Evolutionary conservation across 495 filamentous ascomycete genomes (phyloP).

Genomic region (Cercophora scortea): DNA sequence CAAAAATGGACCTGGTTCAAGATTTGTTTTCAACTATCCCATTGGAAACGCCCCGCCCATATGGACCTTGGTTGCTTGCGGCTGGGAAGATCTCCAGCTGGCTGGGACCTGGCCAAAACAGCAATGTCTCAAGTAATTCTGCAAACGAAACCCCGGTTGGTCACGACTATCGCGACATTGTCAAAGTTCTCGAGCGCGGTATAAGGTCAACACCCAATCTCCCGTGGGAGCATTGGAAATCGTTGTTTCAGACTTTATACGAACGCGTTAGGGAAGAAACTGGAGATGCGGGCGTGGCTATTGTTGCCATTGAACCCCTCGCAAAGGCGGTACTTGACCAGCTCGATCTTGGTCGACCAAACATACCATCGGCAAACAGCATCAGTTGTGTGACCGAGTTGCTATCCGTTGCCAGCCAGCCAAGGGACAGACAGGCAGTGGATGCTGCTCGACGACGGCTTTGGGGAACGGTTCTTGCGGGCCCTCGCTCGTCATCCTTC

Average conservation of each 20-base stretch:
- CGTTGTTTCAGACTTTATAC: slow-evolving; percentile 50
- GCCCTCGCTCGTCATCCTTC: slow-evolving; percentile 34
- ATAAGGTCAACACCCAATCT: slow-evolving; percentile 38
- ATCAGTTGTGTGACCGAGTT: slow-evolving; percentile 27
- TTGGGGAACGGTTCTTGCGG: slow-evolving; percentile 46
- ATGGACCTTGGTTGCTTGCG: slow-evolving; percentile 35
- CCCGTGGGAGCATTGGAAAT: slow-evolving; percentile 48
- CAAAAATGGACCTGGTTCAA: slow-evolving; percentile 32
- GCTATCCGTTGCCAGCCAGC: slow-evolving; percentile 32
- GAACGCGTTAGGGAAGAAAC: slow-evolving; percentile 54
- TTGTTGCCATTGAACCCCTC: slow-evolving; percentile 63
- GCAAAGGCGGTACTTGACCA: slow-evolving; percentile 42
- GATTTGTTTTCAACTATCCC: slow-evolving; percentile 33
- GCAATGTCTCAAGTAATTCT: slow-evolving; percentile 23
- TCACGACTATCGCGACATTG: slow-evolving; percentile 61
- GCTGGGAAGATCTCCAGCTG: slow-evolving; percentile 20
- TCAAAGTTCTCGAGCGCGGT: slow-evolving; percentile 59
- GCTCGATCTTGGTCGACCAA: slow-evolving; percentile 3
- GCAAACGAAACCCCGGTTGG: slow-evolving; percentile 30
- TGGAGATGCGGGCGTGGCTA: slow-evolving; percentile 54
- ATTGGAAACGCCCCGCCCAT: slow-evolving; percentile 26
- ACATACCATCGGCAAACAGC: slow-evolving; percentile 5
- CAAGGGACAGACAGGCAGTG: slow-evolving; percentile 46
- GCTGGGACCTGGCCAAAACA: slow-evolving; percentile 25
- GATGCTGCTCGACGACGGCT: slow-evolving; percentile 51